Conservation (phyloP, 805 yeast genomes). For the Schizosaccharomyces cryophilus region DNA sequence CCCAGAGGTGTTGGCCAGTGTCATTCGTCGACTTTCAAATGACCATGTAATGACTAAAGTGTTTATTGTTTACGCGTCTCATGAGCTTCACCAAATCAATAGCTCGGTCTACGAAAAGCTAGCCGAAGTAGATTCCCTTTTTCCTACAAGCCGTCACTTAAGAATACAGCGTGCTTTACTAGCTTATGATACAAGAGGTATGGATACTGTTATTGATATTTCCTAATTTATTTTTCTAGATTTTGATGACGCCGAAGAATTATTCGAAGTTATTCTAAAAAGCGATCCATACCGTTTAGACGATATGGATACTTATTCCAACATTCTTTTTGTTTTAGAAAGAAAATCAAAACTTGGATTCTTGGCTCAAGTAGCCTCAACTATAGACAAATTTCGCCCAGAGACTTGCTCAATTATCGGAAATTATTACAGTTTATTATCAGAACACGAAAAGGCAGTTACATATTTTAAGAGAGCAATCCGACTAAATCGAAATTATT, state of each 20-base stretch:
- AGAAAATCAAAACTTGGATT: conserved; percentile 61
- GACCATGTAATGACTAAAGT: conserved; percentile 21
- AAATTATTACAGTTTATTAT: conserved; percentile 75
- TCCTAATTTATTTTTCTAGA: conserved; percentile 27
- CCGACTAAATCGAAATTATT: conserved; percentile 49
- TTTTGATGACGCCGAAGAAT: conserved; percentile 49
- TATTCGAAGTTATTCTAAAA: conserved; percentile 50
- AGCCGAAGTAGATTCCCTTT: conserved; percentile 23
- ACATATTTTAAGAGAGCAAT: conserved; percentile 79
- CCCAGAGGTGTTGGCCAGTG: conserved; percentile 25
- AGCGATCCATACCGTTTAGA: conserved; percentile 71
- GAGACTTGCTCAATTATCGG: conserved; percentile 73
- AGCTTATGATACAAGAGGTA: conserved; percentile 31
- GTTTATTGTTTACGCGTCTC: conserved; percentile 42
- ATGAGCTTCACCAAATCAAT: conserved; percentile 55
- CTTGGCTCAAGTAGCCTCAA: conserved; percentile 63
- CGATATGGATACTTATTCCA: conserved; percentile 82
- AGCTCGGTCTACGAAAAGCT: conserved; percentile 22
- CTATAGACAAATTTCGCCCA: conserved; percentile 66
- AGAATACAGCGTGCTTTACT: conserved; percentile 63
- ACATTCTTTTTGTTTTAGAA: conserved; percentile 82
- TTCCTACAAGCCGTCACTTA: conserved; percentile 53
- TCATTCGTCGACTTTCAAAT: background rate
- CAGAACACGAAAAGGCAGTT: conserved; percentile 87
- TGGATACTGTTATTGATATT: background rate